Base-by-base conservation (phyloP, 176 grass and related monocot genomes). In the Canna indica region DNA sequence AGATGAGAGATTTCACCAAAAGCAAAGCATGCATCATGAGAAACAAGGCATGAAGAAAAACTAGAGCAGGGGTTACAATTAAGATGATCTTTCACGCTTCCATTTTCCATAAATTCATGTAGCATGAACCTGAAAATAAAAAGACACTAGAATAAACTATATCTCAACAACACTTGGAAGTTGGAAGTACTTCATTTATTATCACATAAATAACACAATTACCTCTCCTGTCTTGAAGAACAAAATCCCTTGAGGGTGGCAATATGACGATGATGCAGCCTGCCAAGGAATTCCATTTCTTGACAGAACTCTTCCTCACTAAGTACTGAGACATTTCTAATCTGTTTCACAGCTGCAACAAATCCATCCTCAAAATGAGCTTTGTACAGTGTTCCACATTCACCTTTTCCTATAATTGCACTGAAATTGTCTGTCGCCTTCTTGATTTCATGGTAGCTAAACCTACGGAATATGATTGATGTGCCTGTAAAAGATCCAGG, bases 51-150 rank as follows among this genome's bases (percentile, higher is more conserved):
- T 73, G 66, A 70, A 71, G 60, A 81, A 33, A 61, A 44, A 29
- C 35, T 72, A 86, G 60, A 83, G 52, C 25, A 89, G 52, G 50
- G 71, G 72, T 86, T 90, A 96, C 93, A 86, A 66, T 92, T 86
- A 71, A 96, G 83, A 52, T 85, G 79, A 73, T 96, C 88, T 41
- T 90, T 82, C 35, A 96, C 81, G 77, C 88, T 96, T 85, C 88
- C 93, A 77, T 96, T 91, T 83, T 91, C 93, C 93, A 96, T 85
- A 79, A 83, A 85, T 74, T 96, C 88, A 74, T 90, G 83, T 68
- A 96, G 77, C 82, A 87, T 81, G 53, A 91, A 90, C 77, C 93
- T 96, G 83, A 72, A 89, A 39, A 7, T 25, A 34, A 30, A 12
- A 1, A 39, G 22, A 67, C 33, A 29, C 60, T 79, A 61, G 78